A percentile compares a stretch with the other conserved stretches of the same genome.
These are phyloP conservation scores for Spiraea crenata DNA, from an alignment of 331 rosid genomes.

Conservation along the genomic window DNA sequence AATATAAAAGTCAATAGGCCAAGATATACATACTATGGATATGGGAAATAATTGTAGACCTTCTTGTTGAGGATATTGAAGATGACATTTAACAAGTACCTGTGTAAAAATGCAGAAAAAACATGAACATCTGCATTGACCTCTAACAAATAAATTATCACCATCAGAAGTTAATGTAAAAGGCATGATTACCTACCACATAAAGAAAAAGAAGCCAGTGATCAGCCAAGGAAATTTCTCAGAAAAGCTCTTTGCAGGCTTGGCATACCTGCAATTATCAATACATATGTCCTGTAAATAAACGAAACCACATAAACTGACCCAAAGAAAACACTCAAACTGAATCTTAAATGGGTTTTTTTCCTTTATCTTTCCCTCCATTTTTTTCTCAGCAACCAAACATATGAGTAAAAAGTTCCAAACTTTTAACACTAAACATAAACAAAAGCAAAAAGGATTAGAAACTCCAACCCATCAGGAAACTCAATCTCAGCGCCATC, in stretches of 20 bases:
- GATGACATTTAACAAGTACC: constrained; percentile 93
- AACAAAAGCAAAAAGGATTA: background rate
- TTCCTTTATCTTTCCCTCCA: background rate
- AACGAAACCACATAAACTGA: background rate
- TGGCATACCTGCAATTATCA: constrained; percentile 37
- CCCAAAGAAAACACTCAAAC: background rate
- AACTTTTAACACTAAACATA: background rate
- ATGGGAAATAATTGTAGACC: constrained; percentile 93
- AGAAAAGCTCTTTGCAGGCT: constrained; percentile 50
- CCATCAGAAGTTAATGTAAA: background rate
- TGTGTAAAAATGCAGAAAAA: constrained; percentile 31
- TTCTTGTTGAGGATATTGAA: constrained; percentile 94
- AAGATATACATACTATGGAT: constrained; percentile 70
- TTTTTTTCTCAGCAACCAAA: constrained; percentile 23
- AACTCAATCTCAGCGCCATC: constrained; percentile 41
- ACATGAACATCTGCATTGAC: constrained; percentile 10
- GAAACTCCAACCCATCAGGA: constrained; percentile 42
- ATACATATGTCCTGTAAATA: background rate
- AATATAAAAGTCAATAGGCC: background rate
- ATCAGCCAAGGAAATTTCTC: constrained; percentile 65
- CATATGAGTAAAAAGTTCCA: background rate
- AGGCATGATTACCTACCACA: constrained; percentile 48
- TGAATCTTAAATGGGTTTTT: background rate
- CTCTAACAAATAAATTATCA: background rate
- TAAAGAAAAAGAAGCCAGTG: constrained; percentile 91